Percentiles rank a stretch among this genome's conserved stretches.
These are phyloP conservation scores for Ceriops zippeliana DNA, from an alignment of 345 rosid genomes.

Conservation along the genomic window DNA sequence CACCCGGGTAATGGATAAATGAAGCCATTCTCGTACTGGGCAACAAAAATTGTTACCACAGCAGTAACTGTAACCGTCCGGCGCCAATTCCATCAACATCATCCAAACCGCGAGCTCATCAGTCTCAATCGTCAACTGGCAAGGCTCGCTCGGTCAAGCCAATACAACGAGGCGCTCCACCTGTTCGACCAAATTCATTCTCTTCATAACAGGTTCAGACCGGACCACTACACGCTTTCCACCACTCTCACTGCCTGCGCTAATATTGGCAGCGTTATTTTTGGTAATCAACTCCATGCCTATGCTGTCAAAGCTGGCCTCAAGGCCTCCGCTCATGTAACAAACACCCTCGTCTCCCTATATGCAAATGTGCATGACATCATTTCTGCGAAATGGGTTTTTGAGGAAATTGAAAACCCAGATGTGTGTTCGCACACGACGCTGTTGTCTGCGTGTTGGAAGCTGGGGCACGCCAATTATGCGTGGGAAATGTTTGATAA, in stretches of 20 bases:
- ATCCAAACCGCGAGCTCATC: slow-evolving; percentile 22
- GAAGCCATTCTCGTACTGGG: too few species aligned
- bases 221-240: slow-evolving; percentile 65
- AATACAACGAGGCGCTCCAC: slow-evolving; percentile 44
- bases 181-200: slow-evolving; percentile 45
- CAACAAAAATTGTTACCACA: background rate
- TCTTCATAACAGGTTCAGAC: slow-evolving; percentile 34
- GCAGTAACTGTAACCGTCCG: background rate
- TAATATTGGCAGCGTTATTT: slow-evolving; percentile 34
- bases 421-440: slow-evolving; percentile 74
- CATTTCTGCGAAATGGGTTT: slow-evolving; percentile 39
- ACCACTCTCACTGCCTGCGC: slow-evolving; percentile 54
- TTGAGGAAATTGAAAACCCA: slow-evolving; percentile 49
- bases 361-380: slow-evolving; percentile 41
- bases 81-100: too few species aligned
- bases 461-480: slow-evolving; percentile 42
- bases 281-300: slow-evolving; percentile 56
- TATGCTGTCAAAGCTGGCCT: slow-evolving; percentile 51
- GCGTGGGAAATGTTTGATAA: slow-evolving; percentile 55
- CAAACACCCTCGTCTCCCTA: slow-evolving; percentile 62
- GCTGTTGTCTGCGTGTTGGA: slow-evolving; percentile 41
- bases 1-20: too few species aligned
- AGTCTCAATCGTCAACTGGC: slow-evolving; percentile 51
- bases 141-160: slow-evolving; percentile 39
- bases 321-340: slow-evolving; percentile 39